phyloP scores from a whole-genome alignment of 352 stramenopile genomes.

The Phytophthora aleatoria region DNA sequence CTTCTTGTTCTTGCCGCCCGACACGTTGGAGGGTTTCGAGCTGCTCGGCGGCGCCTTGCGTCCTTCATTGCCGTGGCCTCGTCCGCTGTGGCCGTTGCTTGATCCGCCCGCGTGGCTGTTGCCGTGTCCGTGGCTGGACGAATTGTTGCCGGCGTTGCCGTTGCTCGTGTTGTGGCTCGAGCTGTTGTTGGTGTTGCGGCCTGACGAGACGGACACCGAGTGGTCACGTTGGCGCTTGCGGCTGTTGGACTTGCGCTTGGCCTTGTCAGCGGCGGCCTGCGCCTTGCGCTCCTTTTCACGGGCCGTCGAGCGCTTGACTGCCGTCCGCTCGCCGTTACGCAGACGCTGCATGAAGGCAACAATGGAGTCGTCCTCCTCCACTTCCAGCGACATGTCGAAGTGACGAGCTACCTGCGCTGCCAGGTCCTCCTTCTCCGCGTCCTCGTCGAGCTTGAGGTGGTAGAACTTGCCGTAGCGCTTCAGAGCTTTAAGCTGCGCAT shows the following conservation, averaged over 20 bases:
- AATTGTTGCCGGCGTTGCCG: slow-evolving; percentile 17
- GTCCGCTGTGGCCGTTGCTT: slow-evolving; percentile 27
- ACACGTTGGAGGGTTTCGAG: slow-evolving; percentile 30
- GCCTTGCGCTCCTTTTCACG: slow-evolving; percentile 70
- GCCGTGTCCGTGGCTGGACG: slow-evolving; percentile 21
- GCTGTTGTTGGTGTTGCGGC: slow-evolving; percentile 29
- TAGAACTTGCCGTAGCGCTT: slow-evolving; percentile 86
- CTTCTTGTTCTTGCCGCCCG: slow-evolving; percentile 50
- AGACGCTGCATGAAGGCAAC: slow-evolving; percentile 85
- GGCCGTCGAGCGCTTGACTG: slow-evolving; percentile 48
- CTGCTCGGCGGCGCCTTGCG: slow-evolving; percentile 33
- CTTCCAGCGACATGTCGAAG: slow-evolving; percentile 79
- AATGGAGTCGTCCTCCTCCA: slow-evolving; percentile 89
- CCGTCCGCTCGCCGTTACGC: slow-evolving; percentile 77
- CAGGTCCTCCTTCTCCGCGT: slow-evolving; percentile 71
- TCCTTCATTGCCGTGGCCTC: slow-evolving; percentile 26
- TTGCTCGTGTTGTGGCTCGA: slow-evolving; percentile 31
- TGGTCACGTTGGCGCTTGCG: slow-evolving; percentile 74
- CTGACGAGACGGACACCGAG: slow-evolving; percentile 35
- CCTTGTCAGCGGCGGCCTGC: slow-evolving; percentile 45
- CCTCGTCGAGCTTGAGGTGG: slow-evolving; percentile 65
- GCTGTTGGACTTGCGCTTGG: slow-evolving; percentile 77
- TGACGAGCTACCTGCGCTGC: slow-evolving; percentile 80
- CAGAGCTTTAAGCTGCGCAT: slow-evolving; percentile 67
- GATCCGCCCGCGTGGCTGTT: slow-evolving; percentile 19